Evolutionary conservation across 164 flowering plant species (phyloP), one percentile per base, ranked within the genome.

Genomic region (Tetrastigma voinierianum): DNA sequence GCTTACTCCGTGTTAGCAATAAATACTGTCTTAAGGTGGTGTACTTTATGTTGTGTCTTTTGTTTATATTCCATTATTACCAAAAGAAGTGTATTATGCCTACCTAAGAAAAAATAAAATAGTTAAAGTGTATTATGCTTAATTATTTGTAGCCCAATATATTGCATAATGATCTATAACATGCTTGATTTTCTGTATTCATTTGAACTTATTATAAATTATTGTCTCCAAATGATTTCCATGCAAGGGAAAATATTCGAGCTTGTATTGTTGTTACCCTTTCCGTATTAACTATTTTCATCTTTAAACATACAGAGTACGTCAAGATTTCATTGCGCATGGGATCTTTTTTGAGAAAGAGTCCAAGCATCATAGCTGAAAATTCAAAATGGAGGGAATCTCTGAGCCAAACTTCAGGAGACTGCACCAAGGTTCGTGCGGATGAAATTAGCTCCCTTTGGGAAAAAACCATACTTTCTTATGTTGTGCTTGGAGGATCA

Each of bases 391-490:
- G 21, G 16, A 57, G 25, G 46, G 20, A 65, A 3, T 44, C 47
- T 14, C 5, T 15, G 8, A 17, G 18, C 17, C 17, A 24, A 20
- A 12, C 51, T 13, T 9, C 51, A 17, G 2, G 1, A 43, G 12
- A 63, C 68, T 55, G 57, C 32, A 21, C 20, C 15, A 64, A 55
- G 11, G 2, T 57, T n/a, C 67, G 52, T 10, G 74, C 67, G 11
- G 76, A 70, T 46, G 78, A 78, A 13, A 53, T 44, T 70, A 59
- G 68, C 67, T 72, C 1, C 78, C 78, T 51, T 65, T 78, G 40
- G 78, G 73, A 51, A 76, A 72, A 44, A n/a, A n/a, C 82, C 78
- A 16, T 76, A 62, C 72, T 80, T 80, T 54, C 53, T n/a, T n/a
- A 64, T 62, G 40, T 66, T 9, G 52, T 80, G 57, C 21, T 78